Evolutionary conservation across 768 basidiomycete species (phyloP), one percentile per base, ranked within the genome.

Genomic region (Hypsizygus marmoreus): DNA sequence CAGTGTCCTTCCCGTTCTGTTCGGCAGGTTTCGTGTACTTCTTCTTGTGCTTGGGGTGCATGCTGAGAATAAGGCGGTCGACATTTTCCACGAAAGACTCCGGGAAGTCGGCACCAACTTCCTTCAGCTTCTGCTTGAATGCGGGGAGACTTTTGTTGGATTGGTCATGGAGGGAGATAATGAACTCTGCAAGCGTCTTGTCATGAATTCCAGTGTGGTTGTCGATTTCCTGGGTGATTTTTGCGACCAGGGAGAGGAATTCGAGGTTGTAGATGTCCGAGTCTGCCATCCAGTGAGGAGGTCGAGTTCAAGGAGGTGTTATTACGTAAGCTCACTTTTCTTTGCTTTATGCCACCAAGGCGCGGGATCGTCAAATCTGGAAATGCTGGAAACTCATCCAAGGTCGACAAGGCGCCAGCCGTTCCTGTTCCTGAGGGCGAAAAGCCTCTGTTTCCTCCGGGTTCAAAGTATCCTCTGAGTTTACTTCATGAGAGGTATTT

Each of bases 1-100:
- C 71, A 25, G 58, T 61, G 7, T 55, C 45, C 36, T 72, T 70
- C 28, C 69, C 73, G 43, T 74, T 72, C 17, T 65, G 56, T 26
- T 64, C 64, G 13, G 58, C 43, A 17, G 66, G 61, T 22, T 74
- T 70, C 32, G 69, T 74, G 25, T 70, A 67, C 63, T 79, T 80
- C 66, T 90, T 90, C 75, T 91, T 97, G 74, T 97, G 88, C 59
- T 93, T 97, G 1, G 95, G 97, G 58, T 99, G 95, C 76, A 97
- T 82, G 46, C 80, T 90, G 43, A 97, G 80, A 56, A 99, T 91
- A 41, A 98, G 81, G 14, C 97, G 88, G 71, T 99, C 95, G 25
- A 98, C 81, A 60, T 87, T 95, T 65, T 94, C 88, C 47, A 95
- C 70, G 62, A 97, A 90, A 20, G 90, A 90, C 51, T 91, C 90